Evolutionary conservation across 768 basidiomycete genomes (phyloP), one percentile per base, ranked within the genome.

Genomic region (Pilatotrama ljubarskyi): DNA sequence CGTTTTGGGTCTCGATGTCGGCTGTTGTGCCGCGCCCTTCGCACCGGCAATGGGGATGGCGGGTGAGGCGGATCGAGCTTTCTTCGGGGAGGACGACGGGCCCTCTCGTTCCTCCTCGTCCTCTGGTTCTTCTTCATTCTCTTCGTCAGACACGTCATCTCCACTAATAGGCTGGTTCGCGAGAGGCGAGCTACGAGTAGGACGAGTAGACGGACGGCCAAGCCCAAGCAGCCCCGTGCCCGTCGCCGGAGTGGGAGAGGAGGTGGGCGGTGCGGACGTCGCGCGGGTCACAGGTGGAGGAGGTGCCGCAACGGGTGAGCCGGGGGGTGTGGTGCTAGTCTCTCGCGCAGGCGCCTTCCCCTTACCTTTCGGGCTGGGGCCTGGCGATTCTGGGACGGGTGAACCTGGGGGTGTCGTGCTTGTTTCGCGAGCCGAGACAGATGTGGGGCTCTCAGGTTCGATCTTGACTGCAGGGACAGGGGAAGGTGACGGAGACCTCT

Each of bases 121-220:
- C 3, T 49, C 47, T 11, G 29, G 42, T 4, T 59, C 46, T 15
- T 52, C 36, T 2, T 46, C 54, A 0, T 51, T 53, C 36, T 73
- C 71, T 17, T 72, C 72, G 11, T 76, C 77, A 35, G 80, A 79
- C 13, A 75, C 76, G 9, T 82, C 82, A 15, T 81, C 80, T 65
- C 75, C 59, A 24, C 64, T 62, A 77, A 82, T 55, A 75, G 75
- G 52, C 5, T 79, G 76, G 57, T 72, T 84, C 4, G 90, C 86
- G 49, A 92, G 75, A 1, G 91, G 91, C 3, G 91, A 91, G 64
- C 91, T 92, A n/a, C 88, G 84, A 3, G 79, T 72, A 0, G 90
- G 90, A 7, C 86, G 82, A 8, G 88, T 80, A 47, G 81, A 85
- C 1, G 84, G 84, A 38, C 87, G 78, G 18, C 84, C 83, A 17